Base-by-base conservation (phyloP, 305 asterid genomes). In the Stenogyne calaminthoides region DNA sequence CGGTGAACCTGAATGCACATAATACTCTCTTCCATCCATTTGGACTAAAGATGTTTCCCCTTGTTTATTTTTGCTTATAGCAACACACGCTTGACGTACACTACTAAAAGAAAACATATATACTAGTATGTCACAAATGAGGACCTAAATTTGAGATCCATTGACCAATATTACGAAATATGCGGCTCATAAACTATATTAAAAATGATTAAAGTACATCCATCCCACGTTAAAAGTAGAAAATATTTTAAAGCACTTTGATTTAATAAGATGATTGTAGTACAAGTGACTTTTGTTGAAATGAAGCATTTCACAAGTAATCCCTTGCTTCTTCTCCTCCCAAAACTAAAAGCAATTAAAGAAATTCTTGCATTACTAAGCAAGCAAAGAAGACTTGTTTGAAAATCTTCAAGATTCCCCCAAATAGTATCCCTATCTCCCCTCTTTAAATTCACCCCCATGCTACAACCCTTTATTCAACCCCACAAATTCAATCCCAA, bases 281-380 rank as follows among this genome's bases (percentile, higher is more conserved):
- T 49, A 49, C 10, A 49, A 49, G 56, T 9, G 56, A 8, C 55
- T 15, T 47, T 49, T 6, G 0, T 52, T 8, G 14, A 59, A 5
- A 72, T 68, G 72, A 81, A 84, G 73, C 83, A 64, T 20, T 67
- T 22, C 60, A 69, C 82, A 88, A 84, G 89, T 19, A 75, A 86
- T 83, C 29, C 87, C 66, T 83, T 83, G 78, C 80, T 82, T 87
- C 72, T 20, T 46, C 74, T 59, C 56, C 32, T n/a, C 11, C 59
- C 36, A 1, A 77, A 60, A 25, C 32, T 47, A 47, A 75, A 70
- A 66, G 7, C 25, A 64, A 60, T 16, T 37, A 71, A 74, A 15
- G 59, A 69, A 49, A 85, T 88, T 70, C 89, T 89, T 89, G 77
- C 55, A 82, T 78, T 89, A 67, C 75, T 39, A 75, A 59, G 62